These are phyloP conservation scores for Pythium biforme DNA, from an alignment of 352 stramenopile species.

Conservation along the genomic window DNA sequence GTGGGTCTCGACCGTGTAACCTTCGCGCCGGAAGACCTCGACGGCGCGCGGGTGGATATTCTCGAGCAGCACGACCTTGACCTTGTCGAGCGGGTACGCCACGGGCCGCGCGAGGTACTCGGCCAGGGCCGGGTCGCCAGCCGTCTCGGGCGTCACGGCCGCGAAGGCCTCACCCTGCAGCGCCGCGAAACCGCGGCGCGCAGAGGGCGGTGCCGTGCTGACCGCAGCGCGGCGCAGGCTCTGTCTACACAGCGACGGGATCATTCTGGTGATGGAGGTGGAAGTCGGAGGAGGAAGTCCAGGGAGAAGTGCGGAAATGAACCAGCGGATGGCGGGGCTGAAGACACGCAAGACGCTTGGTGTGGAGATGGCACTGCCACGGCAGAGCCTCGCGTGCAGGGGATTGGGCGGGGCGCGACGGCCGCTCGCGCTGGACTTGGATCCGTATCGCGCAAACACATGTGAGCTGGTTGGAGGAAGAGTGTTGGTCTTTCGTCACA, in stretches of 20 bases:
- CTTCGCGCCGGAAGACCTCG: constrained; percentile 75
- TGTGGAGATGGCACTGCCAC: background rate
- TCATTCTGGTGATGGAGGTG: constrained; percentile 26
- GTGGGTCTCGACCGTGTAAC: constrained; percentile 75
- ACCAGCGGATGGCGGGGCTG: background rate
- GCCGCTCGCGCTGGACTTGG: background rate
- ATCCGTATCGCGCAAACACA: constrained; percentile 20
- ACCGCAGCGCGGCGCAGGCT: constrained; percentile 20
- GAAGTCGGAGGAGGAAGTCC: background rate
- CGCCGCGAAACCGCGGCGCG: constrained; percentile 33
- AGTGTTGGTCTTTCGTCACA: constrained; percentile 16
- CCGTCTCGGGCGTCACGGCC: constrained; percentile 14
- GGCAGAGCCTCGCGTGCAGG: background rate
- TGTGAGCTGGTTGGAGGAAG: background rate
- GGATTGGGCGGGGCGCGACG: background rate
- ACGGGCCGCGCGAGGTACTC: constrained; percentile 64
- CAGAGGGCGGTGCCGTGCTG: constrained; percentile 1
- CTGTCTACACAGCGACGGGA: constrained; percentile 37
- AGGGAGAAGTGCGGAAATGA: background rate
- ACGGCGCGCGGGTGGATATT: constrained; percentile 82
- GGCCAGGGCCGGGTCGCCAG: constrained; percentile 18
- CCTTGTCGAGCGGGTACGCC: constrained; percentile 75
- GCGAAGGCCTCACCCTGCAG: constrained; percentile 26
- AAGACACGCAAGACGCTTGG: too few relatives aligned
- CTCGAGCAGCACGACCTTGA: constrained; percentile 82